Base-by-base conservation (phyloP, 768 basidiomycete species). In the Tylopilus rubrobrunneus region DNA sequence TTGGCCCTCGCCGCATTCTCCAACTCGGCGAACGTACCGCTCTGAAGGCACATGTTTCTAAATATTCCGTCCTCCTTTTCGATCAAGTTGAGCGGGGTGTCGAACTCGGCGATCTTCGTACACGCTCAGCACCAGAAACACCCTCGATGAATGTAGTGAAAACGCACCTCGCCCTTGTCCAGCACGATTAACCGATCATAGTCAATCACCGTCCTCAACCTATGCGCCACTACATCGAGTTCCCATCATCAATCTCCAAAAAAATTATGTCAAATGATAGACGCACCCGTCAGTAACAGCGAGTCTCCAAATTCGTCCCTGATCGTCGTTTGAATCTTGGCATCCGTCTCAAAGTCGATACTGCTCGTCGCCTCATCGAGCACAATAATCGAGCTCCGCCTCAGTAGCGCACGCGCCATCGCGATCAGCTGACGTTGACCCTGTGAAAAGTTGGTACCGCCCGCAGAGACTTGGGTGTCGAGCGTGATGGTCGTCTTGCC, bases 391-490 rank as follows among this genome's bases (percentile, higher is more conserved):
- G 84, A 72, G 62, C 84, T 89, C 7, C 81, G 78, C 17, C 88
- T 75, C 29, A 92, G 74, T 21, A 92, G 73, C 0, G 91, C 89
- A 6, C 91, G 79, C 0, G 90, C 91, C 86, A 92, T 87, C 1
- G 89, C 86, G 49, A 93, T 87, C 15, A 92, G 73, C 62, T 98
- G 94, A 10, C 92, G 70, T 65, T 98, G 93, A 10, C 95, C 94
- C 55, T 93, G 90, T 1, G 90, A 94, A 69, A 97, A 95, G 73
- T 97, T 96, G 29, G 84, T 78, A 0, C 93, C 93, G 0, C 92
- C 92, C 1, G 89, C 78, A 1, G 90, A 90, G 9, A 96, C 87
- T 55, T 87, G 83, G 0, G 87, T 89, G 19, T 89, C 83, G 4
- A 96, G 76, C 1, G 82, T 77, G 28, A 95, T 73, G 0, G 74